phyloP scores from a whole-genome alignment of 805 yeast genomes.

The Millerozyma miso region DNA sequence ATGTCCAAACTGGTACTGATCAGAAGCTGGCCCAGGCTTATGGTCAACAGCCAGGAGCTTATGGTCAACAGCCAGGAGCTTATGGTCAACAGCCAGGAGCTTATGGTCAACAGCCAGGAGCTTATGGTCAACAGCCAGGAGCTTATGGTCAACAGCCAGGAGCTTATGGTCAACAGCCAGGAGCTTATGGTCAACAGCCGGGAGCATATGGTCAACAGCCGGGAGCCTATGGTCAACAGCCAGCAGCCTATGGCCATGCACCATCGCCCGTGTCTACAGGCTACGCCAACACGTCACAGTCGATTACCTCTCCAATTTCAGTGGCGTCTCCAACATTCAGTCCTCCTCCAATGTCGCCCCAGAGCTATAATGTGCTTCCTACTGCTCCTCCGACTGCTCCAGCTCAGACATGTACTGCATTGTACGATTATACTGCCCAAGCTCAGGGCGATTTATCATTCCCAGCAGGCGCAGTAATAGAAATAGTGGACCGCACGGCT shows the following conservation, averaged over 20 bases:
- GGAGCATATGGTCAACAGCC: slow-evolving; percentile 10
- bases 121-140: slow-evolving; percentile 1
- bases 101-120: slow-evolving; percentile 3
- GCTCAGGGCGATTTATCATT: slow-evolving; percentile 88
- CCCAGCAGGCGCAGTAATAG: slow-evolving; percentile 83
- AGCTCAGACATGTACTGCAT: slow-evolving; percentile 73
- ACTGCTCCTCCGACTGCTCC: slow-evolving; percentile 28
- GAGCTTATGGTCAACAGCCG: slow-evolving; percentile 8
- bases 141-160: slow-evolving; percentile 7
- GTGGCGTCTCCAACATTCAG: slow-evolving; percentile 19
- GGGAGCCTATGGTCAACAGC: slow-evolving; percentile 7
- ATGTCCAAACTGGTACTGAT: slow-evolving; percentile 6
- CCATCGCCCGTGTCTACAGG: slow-evolving; percentile 14
- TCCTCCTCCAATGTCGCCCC: slow-evolving; percentile 22
- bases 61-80: slow-evolving; percentile 26
- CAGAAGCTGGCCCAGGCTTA: slow-evolving; percentile 2
- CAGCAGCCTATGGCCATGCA: slow-evolving; percentile 3
- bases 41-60: background rate
- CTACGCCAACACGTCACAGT: slow-evolving; percentile 10
- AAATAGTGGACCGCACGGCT: slow-evolving; percentile 73
- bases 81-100: slow-evolving; percentile 23
- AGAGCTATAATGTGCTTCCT: slow-evolving; percentile 16
- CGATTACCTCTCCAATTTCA: slow-evolving; percentile 19
- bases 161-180: slow-evolving; percentile 8
- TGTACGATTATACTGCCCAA: slow-evolving; percentile 89